Conservation (phyloP, 305 asterid species). For the Fraxinus greggii region DNA sequence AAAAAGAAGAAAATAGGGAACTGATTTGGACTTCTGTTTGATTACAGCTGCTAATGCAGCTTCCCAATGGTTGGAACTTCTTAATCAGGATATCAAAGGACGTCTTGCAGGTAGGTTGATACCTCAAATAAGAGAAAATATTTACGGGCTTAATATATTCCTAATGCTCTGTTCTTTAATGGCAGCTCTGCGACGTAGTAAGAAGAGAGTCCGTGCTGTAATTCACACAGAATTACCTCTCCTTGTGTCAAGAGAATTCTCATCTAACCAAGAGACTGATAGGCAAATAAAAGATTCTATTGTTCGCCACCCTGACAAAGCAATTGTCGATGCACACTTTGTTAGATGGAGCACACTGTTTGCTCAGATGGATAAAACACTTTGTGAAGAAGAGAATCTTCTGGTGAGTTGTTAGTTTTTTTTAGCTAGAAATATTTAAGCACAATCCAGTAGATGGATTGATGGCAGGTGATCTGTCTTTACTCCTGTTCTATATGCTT, state of each 20-base stretch:
- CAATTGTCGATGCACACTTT: conserved; percentile 51
- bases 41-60: conserved; percentile 91
- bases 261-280: conserved; percentile 42
- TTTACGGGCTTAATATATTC: background rate
- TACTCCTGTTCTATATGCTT: background rate
- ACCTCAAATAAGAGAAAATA: conserved; percentile 1
- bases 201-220: conserved; percentile 75
- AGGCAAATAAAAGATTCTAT: conserved; percentile 23
- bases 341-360: conserved; percentile 47
- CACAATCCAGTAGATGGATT: conserved; percentile 1
- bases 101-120: conserved; percentile 72
- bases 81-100: conserved; percentile 75
- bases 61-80: conserved; percentile 94
- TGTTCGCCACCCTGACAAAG: conserved; percentile 33
- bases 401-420: conserved; percentile 33
- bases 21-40: conserved; percentile 18
- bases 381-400: conserved; percentile 50
- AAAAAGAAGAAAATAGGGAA: background rate
- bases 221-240: conserved; percentile 69
- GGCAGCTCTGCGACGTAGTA: conserved; percentile 84
- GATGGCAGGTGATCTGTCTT: background rate
- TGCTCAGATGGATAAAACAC: conserved; percentile 47
- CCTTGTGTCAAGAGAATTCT: conserved; percentile 62
- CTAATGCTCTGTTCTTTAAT: conserved; percentile 19
- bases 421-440: background rate